Conservation (phyloP, 2,329 filamentous ascomycete species). For the Aspergillus pseudoterreus region DNA sequence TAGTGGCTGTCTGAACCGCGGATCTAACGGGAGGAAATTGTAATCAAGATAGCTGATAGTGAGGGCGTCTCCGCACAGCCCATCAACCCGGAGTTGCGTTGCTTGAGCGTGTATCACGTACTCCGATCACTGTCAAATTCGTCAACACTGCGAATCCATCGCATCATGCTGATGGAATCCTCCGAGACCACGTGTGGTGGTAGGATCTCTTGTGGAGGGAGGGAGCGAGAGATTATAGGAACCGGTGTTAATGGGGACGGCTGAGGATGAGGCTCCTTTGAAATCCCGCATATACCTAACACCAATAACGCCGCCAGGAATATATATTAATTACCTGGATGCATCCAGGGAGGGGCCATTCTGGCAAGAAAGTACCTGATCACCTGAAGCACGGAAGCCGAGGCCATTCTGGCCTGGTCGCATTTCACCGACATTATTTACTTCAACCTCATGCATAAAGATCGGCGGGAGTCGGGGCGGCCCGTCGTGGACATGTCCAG, state of each 20-base stretch:
- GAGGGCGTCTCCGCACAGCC: no score
- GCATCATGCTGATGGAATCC: not conserved
- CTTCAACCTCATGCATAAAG: constrained; percentile 25
- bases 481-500: constrained; percentile 25
- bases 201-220: not conserved
- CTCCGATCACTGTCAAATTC: not conserved
- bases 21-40: no score
- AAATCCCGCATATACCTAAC: not conserved
- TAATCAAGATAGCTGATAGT: no score
- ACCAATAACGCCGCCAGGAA: not conserved
- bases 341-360: not conserved
- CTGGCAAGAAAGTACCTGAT: not conserved
- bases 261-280: not conserved
- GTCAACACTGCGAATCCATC: not conserved
- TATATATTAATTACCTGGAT: not conserved
- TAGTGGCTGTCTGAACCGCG: no score
- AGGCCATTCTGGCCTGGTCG: not conserved
- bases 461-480: constrained; percentile 29
- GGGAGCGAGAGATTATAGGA: not conserved
- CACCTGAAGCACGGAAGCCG: not conserved
- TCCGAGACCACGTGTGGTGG: not conserved
- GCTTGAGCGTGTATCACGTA: not conserved
- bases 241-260: not conserved
- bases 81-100: not conserved
- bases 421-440: constrained; percentile 5